Evolutionary conservation across 495 filamentous ascomycete species (phyloP), one percentile per base, ranked within the genome.

Genomic region (Penicillium herquei): DNA sequence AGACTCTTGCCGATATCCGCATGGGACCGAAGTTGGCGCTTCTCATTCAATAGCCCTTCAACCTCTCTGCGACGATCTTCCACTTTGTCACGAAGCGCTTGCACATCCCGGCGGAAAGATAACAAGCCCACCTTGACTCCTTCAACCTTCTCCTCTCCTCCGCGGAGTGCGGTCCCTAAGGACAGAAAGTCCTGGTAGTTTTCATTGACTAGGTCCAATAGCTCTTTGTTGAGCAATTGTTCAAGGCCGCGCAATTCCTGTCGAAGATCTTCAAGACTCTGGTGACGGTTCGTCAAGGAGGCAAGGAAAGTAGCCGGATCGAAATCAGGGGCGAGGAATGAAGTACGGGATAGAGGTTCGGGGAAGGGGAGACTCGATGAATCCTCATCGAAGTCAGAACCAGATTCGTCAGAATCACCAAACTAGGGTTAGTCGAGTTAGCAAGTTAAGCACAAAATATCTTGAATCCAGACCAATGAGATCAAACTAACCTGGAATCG

Each of bases 251-350:
- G 85, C 4, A 99, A 78, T 61, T 99, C 95, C 30, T 85, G 70
- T 13, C 92, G 89, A 14, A 99, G 78, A 69, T 99, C 95, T 69
- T 96, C 93, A 45, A 99, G 89, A 3, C 91, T 96, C 67, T 98
- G 94, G 66, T 97, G 92, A 1, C 94, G 87, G 65, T 92, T 87
- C 32, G 80, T 86, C 0, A 97, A 78, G 5, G 87, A 86, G 6
- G 90, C 89, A 37, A 99, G 86, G 74, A 95, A 99, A 0, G 75
- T 73, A 6, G 87, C 82, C 14, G 95, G 88, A 58, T 87, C 82
- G 74, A 99, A 99, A 58, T 85, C 71, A 1, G 87, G 81, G 13
- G 84, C 71, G 4, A 96, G 84, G 71, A 96, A 97, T 54, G 89
- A 87, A 35, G 77, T 70, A 18, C 92, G 89, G 11, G 89, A 81